Evolutionary conservation across 305 asterid genomes (phyloP).

Genomic region (Fraxinus latifolia): DNA sequence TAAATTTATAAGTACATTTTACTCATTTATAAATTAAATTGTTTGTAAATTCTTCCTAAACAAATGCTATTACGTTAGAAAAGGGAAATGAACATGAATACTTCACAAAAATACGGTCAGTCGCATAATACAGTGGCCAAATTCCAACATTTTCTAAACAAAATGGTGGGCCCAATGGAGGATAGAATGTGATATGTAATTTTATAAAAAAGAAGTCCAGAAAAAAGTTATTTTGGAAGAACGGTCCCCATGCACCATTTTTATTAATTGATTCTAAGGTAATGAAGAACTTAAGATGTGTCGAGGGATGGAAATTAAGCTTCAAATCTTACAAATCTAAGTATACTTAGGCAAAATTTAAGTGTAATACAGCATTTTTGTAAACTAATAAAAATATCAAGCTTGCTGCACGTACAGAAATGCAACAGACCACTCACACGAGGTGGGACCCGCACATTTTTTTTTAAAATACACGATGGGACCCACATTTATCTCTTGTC

Average conservation of each 20-base stretch:
- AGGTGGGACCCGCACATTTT: no score
- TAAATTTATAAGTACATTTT: not conserved
- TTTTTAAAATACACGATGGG: no score
- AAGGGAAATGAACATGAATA: not conserved
- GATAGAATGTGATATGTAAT: not conserved
- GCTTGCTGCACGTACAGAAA: no score
- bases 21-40: not conserved
- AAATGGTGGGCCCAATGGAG: not conserved
- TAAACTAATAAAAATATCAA: not conserved
- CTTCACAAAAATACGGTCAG: not conserved
- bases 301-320: no score
- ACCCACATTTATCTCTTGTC: no score
- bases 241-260: not conserved
- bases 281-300: no score
- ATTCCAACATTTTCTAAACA: no score
- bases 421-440: no score
- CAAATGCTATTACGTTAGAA: no score
- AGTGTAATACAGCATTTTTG: not conserved
- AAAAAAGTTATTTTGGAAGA: not conserved
- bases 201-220: not conserved
- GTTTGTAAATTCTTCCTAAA: not conserved
- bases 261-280: no score
- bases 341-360: not conserved
- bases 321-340: not conserved
- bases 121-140: not conserved